Conservation (phyloP, 192 early-diverging fungal genomes). For the Spizellomyces sp. region DNA sequence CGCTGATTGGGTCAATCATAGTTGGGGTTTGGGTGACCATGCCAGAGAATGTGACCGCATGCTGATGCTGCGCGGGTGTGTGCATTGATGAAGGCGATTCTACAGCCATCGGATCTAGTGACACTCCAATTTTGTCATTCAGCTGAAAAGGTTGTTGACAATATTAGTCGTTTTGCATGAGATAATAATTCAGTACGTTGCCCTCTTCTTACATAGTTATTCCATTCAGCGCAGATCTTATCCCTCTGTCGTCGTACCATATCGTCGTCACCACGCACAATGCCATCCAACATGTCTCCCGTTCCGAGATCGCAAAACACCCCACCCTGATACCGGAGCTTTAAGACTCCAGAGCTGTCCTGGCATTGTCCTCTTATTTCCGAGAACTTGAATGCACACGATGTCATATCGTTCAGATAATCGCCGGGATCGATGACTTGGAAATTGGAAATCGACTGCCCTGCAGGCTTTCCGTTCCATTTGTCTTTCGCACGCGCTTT, state of each 20-base stretch:
- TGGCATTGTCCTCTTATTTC: not conserved
- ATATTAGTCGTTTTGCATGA: not conserved
- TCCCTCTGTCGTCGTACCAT: not conserved
- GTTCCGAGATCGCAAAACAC: not conserved
- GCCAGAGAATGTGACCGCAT: not conserved
- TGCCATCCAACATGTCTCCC: constrained; percentile 4
- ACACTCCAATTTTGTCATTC: not conserved
- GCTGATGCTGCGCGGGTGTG: not conserved
- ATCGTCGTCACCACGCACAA: not conserved
- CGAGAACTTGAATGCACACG: not conserved
- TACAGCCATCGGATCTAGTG: not conserved
- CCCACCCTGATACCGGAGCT: not conserved
- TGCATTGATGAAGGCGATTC: not conserved
- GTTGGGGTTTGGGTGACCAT: not conserved
- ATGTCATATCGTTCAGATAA: not conserved
- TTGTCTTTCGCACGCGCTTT: not conserved
- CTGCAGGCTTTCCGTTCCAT: not conserved
- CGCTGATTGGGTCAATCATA: too few relatives aligned
- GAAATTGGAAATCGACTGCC: not conserved
- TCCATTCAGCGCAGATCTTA: not conserved
- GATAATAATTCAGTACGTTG: not conserved
- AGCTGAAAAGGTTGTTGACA: not conserved
- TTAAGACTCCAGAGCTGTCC: not conserved
- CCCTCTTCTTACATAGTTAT: not conserved
- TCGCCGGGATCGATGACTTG: not conserved